phyloP scores from a whole-genome alignment of 139 green algal genomes.

The Picochlorum costavermella region DNA sequence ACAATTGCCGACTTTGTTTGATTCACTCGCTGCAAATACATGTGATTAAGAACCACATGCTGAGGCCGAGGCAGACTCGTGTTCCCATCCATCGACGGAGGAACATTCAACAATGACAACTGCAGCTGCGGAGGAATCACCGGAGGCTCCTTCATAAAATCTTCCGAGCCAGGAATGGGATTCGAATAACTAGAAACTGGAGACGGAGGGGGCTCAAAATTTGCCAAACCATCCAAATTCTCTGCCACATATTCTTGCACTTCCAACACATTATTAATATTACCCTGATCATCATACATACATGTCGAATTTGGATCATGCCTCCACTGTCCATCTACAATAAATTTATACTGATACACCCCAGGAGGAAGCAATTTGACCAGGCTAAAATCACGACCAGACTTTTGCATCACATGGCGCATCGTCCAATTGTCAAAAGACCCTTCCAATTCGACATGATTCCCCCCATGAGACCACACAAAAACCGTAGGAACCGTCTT shows the following conservation, averaged over 20 bases:
- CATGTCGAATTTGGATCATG: conserved; percentile 90
- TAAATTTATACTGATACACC: conserved; percentile 96
- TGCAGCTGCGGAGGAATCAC: conserved; percentile 88
- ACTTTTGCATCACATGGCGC: conserved; percentile 60
- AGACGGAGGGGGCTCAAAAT: conserved; percentile 88
- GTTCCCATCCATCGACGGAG: conserved; percentile 61
- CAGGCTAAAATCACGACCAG: conserved; percentile 89
- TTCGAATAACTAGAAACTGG: conserved; percentile 77
- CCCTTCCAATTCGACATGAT: conserved; percentile 83
- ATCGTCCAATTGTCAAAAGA: conserved; percentile 95
- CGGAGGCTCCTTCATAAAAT: conserved; percentile 96
- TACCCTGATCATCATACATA: conserved; percentile 94
- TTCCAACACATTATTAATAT: conserved; percentile 99
- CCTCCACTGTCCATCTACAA: conserved; percentile 95
- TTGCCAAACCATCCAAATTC: conserved; percentile 81
- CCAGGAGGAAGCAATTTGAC: conserved; percentile 90
- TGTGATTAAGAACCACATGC: conserved; percentile 97
- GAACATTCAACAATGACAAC: conserved; percentile 94
- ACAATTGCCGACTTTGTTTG: conserved; percentile 51
- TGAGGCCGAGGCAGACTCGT: conserved; percentile 83
- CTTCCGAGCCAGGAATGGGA: conserved; percentile 56
- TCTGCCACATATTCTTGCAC: conserved; percentile 94
- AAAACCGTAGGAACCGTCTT: conserved; percentile 82
- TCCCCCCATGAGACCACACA: conserved; percentile 79
- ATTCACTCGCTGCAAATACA: conserved; percentile 68